These are phyloP conservation scores for Tylopilus orsonianus DNA, from an alignment of 1,284 basidiomycete species.

Conservation along the genomic window DNA sequence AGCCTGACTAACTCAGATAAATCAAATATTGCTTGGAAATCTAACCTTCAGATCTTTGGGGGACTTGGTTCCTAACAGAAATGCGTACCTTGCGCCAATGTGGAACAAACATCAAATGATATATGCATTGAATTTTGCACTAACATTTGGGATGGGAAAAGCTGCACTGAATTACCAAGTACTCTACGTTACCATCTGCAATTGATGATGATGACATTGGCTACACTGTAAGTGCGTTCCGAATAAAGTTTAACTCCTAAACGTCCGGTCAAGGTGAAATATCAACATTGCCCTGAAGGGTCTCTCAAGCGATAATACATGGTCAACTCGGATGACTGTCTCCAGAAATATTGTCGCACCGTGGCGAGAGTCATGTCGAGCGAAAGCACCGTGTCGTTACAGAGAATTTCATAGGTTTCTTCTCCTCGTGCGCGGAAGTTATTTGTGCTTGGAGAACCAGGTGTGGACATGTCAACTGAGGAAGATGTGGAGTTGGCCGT, in stretches of 20 bases:
- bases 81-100: neutral
- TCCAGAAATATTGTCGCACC: slow-evolving; percentile 86
- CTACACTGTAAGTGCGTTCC: slow-evolving; percentile 3
- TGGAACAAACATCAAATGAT: neutral
- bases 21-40: neutral
- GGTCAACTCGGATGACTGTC: slow-evolving; percentile 74
- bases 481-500: slow-evolving; percentile 23
- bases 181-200: slow-evolving; percentile 26
- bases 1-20: no score
- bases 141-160: neutral
- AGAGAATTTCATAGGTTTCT: slow-evolving; percentile 84
- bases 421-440: slow-evolving; percentile 50
- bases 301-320: slow-evolving; percentile 76
- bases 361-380: slow-evolving; percentile 87
- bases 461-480: slow-evolving; percentile 43
- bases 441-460: slow-evolving; percentile 24
- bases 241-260: neutral
- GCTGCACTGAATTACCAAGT: slow-evolving; percentile 17
- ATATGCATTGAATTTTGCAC: no score
- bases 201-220: slow-evolving; percentile 3
- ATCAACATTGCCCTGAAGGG: slow-evolving; percentile 9
- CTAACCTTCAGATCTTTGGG: neutral
- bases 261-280: slow-evolving; percentile 3
- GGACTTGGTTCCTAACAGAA: neutral
- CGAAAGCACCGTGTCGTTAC: slow-evolving; percentile 79